These are phyloP conservation scores for Claviceps paspali DNA, from an alignment of 2,329 filamentous ascomycete genomes.

Conservation along the genomic window DNA sequence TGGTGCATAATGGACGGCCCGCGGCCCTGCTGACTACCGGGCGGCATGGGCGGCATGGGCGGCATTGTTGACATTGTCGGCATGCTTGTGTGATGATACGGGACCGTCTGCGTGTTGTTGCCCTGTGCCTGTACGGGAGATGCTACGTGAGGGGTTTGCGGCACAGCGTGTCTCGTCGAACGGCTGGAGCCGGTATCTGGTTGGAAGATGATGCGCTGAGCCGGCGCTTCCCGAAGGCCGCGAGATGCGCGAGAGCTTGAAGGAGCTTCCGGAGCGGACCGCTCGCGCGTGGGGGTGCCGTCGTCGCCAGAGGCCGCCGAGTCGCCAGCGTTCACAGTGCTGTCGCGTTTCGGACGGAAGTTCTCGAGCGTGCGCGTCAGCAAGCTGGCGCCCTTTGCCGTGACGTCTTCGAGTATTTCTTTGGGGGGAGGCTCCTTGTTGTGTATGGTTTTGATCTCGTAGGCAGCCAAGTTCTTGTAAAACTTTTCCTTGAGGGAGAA, in stretches of 20 bases:
- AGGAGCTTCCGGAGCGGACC: conserved; percentile 33
- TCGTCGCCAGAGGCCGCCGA: conserved; percentile 46
- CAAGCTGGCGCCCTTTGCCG: conserved; percentile 70
- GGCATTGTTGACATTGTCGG: too few relatives aligned
- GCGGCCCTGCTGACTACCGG: conserved; percentile 17
- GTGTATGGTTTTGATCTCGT: conserved; percentile 67
- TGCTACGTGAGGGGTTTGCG: conserved; percentile 23
- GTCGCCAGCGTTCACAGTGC: conserved; percentile 37
- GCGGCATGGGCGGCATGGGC: conserved; percentile 17
- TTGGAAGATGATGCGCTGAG: conserved; percentile 72
- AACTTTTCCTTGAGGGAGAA: conserved; percentile 79
- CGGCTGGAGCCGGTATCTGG: conserved; percentile 56
- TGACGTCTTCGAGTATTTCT: conserved; percentile 76
- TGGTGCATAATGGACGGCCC: conserved; percentile 33
- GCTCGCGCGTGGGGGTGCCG: conserved; percentile 40
- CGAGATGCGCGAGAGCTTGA: conserved; percentile 44
- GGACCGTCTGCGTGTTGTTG: conserved; percentile 14
- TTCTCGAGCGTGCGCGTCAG: conserved; percentile 67
- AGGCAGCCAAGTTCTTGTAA: conserved; percentile 79
- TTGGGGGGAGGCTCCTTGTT: conserved; percentile 71
- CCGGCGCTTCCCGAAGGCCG: conserved; percentile 66
- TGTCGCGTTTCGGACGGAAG: conserved; percentile 37
- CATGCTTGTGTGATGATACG: conserved; percentile 20
- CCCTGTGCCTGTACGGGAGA: conserved; percentile 14
- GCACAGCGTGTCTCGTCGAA: conserved; percentile 42